Evolutionary conservation across 1,139 yeast genomes (phyloP), one percentile per base, ranked within the genome.

Genomic region (Pichia sp.): DNA sequence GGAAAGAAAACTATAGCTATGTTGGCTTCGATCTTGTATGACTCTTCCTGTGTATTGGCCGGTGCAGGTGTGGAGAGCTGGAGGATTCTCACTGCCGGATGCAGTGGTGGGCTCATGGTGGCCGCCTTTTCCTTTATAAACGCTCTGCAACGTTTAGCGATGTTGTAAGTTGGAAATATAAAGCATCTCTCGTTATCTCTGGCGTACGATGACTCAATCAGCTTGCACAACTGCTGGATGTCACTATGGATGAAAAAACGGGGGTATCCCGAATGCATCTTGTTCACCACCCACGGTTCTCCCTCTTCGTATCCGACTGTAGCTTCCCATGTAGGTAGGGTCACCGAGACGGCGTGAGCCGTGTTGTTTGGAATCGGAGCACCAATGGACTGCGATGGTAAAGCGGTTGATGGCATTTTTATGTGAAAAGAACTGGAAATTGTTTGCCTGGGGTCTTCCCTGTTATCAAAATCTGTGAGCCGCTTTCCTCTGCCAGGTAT

Each of bases 251-350:
- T 81, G 71, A 86, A 89, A 69, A 90, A 90, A 53, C 96, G 74
- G 2, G 98, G 98, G 69, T 92, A 92, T 1, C 97, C 98, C 2
- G 93, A 82, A 55, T 76, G 76, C 95, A 92, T 87, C 67, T 83
- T 82, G 50, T 76, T 72, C n/a, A 85, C 83, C 5, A 92, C 92
- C 89, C 93, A 85, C 19, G 79, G 84, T 65, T 87, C 82, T 10
- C 96, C 96, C 70, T 88, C 95, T 70, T 92, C 97, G 66, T 92
- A 92, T 5, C 90, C 97, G 3, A 92, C 88, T 11, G 88, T 88
- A 41, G 96, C 90, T 52, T 82, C 88, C 97, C 97, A 92, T 0
- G 96, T 87, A 5, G 98, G 98, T 49, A 92, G 76, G 0, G 96
- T 87, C 50, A 92, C 97, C 8, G 96, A 87, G 1, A 92, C 96